phyloP scores from a whole-genome alignment of 768 basidiomycete genomes.

The Mycena amicta region DNA sequence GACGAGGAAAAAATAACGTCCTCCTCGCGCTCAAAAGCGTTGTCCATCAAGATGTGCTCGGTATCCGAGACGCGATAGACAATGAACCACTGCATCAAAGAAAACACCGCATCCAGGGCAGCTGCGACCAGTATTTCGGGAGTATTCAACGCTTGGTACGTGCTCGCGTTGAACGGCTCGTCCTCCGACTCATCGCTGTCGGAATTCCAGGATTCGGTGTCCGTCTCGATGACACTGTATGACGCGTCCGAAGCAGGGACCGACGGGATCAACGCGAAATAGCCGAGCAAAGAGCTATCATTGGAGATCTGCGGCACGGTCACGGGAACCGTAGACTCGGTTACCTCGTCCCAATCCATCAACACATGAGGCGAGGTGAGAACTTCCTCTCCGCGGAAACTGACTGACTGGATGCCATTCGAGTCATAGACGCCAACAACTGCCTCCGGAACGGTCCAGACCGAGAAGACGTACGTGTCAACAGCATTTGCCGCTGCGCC shows the following conservation, averaged over 20 bases:
- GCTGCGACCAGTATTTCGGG: neutral
- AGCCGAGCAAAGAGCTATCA: neutral
- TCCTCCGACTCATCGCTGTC: neutral
- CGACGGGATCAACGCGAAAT: too few species aligned
- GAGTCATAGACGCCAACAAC: constrained; percentile 3
- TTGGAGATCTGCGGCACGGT: neutral
- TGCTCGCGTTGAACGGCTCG: neutral
- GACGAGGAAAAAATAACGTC: neutral
- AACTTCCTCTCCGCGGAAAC: constrained; percentile 9
- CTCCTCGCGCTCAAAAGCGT: neutral
- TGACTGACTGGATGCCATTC: neutral
- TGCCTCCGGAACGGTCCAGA: constrained; percentile 7
- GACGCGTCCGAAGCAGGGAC: constrained; percentile 1
- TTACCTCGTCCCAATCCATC: constrained; percentile 6
- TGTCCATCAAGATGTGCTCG: constrained; percentile 14
- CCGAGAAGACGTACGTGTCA: constrained; percentile 6
- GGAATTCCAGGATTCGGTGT: neutral
- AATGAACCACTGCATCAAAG: neutral
- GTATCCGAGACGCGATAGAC: constrained; percentile 11
- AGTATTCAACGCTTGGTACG: neutral
- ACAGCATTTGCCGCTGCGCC: neutral
- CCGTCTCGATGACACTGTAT: neutral
- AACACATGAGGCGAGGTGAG: constrained; percentile 4
- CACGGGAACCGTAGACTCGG: neutral
- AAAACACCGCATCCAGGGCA: neutral